A percentile compares a stretch with the other conserved stretches of the same genome.
phyloP scores from a whole-genome alignment of 2,329 filamentous ascomycete genomes.

The Stagonosporopsis vannaccii region DNA sequence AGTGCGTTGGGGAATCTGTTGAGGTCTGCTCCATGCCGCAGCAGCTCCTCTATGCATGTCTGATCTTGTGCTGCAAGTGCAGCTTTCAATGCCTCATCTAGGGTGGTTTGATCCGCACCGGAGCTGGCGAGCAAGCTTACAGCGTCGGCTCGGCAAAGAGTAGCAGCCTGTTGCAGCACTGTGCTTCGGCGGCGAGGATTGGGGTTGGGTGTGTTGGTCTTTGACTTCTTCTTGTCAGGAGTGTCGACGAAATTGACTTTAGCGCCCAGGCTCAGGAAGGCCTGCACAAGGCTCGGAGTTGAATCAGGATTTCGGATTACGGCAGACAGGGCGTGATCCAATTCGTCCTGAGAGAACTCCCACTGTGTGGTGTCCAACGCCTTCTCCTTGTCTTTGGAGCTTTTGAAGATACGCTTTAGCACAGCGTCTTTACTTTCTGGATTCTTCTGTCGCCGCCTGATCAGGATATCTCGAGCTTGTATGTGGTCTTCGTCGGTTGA shows the following conservation, averaged over 20 bases:
- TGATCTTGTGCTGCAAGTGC: slow-evolving; percentile 43
- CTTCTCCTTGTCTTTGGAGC: slow-evolving; percentile 47
- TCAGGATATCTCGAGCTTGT: slow-evolving; percentile 40
- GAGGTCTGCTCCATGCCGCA: slow-evolving; percentile 46
- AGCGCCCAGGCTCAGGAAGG: slow-evolving; percentile 43
- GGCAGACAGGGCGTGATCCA: slow-evolving; percentile 45
- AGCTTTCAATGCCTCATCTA: slow-evolving; percentile 45
- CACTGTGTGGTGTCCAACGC: slow-evolving; percentile 31
- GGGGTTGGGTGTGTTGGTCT: slow-evolving; percentile 28
- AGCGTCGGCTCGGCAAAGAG: slow-evolving; percentile 38
- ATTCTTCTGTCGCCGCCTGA: slow-evolving; percentile 39
- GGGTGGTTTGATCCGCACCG: slow-evolving; percentile 45
- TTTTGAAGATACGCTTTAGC: slow-evolving; percentile 46
- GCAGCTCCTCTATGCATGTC: slow-evolving; percentile 41
- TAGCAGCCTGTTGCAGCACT: slow-evolving; percentile 45
- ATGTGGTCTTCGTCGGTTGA: slow-evolving; percentile 43
- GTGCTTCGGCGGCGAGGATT: slow-evolving; percentile 43
- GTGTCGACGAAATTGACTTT: slow-evolving; percentile 44
- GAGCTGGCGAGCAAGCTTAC: slow-evolving; percentile 43
- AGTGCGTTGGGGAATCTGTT: slow-evolving; percentile 43
- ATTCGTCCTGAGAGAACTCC: slow-evolving; percentile 46
- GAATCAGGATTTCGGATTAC: slow-evolving; percentile 41
- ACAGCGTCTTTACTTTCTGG: slow-evolving; percentile 42
- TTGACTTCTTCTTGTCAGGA: slow-evolving; percentile 30
- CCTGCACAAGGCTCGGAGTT: slow-evolving; percentile 43